Conservation (phyloP, 2,329 filamentous ascomycete species). For the Pezicula radicicola region DNA sequence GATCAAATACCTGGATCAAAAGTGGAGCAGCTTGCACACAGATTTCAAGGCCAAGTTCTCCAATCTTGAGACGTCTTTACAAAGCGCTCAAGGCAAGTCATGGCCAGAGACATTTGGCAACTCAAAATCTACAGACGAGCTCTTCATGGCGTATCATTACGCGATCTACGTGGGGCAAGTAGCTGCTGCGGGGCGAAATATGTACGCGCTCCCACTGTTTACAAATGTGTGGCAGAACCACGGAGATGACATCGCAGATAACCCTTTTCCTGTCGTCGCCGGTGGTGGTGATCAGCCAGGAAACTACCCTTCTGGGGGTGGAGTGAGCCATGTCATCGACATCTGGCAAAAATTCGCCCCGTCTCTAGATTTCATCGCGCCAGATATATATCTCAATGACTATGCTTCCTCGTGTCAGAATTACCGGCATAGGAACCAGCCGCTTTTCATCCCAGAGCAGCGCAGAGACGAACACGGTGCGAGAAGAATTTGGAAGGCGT, state of each 20-base stretch:
- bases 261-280: slow-evolving; percentile 32
- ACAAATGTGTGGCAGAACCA: slow-evolving; percentile 46
- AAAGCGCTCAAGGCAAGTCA: no score
- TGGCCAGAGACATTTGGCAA: slow-evolving; percentile 39
- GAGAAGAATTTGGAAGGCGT: slow-evolving; percentile 35
- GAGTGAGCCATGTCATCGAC: slow-evolving; percentile 38
- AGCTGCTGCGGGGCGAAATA: slow-evolving; percentile 36
- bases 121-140: slow-evolving; percentile 34
- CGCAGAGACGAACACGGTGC: slow-evolving; percentile 40
- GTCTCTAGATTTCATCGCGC: slow-evolving; percentile 41
- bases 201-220: slow-evolving; percentile 40
- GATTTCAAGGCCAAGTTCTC: slow-evolving; percentile 13
- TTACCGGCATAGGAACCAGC: slow-evolving; percentile 38
- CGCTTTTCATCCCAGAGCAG: slow-evolving; percentile 46
- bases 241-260: slow-evolving; percentile 28
- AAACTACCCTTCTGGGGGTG: slow-evolving; percentile 45
- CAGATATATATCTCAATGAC: slow-evolving; percentile 45
- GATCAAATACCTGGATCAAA: slow-evolving; percentile 24
- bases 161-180: slow-evolving; percentile 38
- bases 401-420: slow-evolving; percentile 36
- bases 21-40: slow-evolving; percentile 25
- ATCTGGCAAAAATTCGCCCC: slow-evolving; percentile 41
- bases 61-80: no score
- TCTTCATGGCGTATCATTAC: slow-evolving; percentile 47
- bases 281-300: slow-evolving; percentile 41